Conservation (phyloP, 2,329 filamentous ascomycete genomes). For the Venturia effusa region DNA sequence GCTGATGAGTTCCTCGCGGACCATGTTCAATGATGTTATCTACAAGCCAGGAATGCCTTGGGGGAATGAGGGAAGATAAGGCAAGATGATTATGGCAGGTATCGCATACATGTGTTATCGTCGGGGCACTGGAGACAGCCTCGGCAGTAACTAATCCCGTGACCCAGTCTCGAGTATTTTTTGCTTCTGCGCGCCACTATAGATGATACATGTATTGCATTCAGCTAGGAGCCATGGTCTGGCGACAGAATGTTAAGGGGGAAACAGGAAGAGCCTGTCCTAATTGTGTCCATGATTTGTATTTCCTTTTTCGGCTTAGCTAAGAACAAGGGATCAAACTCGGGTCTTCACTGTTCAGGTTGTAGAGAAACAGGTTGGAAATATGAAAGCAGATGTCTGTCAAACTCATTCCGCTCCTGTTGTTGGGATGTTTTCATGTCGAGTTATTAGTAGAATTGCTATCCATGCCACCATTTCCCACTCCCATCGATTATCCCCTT, state of each 20-base stretch:
- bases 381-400: background rate
- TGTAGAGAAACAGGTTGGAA: background rate
- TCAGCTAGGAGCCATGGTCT: too few species aligned
- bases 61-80: background rate
- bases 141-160: background rate
- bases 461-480: background rate
- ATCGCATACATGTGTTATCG: background rate
- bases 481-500: background rate
- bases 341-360: background rate
- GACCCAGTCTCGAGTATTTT: too few species aligned
- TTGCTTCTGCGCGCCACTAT: too few species aligned
- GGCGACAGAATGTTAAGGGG: too few species aligned
- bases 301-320: too few species aligned
- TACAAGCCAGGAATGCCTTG: background rate
- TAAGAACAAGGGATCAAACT: too few species aligned
- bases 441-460: background rate
- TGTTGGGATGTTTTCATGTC: background rate
- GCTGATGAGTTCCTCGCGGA: slow-evolving; percentile 84
- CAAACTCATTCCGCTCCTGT: background rate
- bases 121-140: background rate
- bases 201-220: too few species aligned
- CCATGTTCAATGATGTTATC: slow-evolving; percentile 38
- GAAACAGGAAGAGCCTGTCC: too few species aligned
- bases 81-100: background rate
- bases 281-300: too few species aligned